Evolutionary conservation across 345 rosid genomes (phyloP).

Genomic region (Syzygium oleosum): DNA sequence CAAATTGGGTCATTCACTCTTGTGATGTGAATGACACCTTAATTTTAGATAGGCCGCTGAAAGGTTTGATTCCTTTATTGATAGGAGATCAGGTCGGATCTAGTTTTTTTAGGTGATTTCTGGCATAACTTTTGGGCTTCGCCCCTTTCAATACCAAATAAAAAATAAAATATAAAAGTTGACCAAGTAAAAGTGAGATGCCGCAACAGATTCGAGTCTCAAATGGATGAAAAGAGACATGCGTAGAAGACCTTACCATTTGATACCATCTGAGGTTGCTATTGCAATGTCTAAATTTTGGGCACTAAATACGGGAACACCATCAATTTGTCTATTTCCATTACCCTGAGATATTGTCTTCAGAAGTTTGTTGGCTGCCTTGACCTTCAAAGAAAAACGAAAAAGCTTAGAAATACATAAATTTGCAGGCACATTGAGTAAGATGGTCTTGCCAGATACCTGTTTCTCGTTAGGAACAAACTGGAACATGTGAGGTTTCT

Average conservation of each 20-base stretch:
- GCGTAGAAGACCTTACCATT: slow-evolving; percentile 46
- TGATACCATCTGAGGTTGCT: slow-evolving; percentile 85
- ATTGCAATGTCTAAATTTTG: slow-evolving; percentile 93
- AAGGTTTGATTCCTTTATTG: no score
- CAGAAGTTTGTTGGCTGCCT: slow-evolving; percentile 84
- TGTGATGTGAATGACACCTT: no score
- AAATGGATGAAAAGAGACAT: not conserved
- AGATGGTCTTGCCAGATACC: slow-evolving; percentile 22
- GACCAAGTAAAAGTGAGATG: not conserved
- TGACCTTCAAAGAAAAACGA: slow-evolving; percentile 40
- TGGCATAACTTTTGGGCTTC: no score
- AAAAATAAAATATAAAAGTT: not conserved
- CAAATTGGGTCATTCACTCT: no score
- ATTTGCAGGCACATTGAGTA: not conserved
- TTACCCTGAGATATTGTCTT: slow-evolving; percentile 45
- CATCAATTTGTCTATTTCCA: slow-evolving; percentile 54
- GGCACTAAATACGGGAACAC: slow-evolving; percentile 93
- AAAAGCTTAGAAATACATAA: not conserved
- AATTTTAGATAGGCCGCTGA: no score
- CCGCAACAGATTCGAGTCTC: not conserved
- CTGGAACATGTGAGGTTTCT: slow-evolving; percentile 82
- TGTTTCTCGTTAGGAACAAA: slow-evolving; percentile 96
- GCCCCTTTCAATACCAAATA: no score
- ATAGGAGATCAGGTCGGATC: no score
- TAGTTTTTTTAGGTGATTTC: no score